Evolutionary conservation across 2,329 filamentous ascomycete genomes (phyloP).

Genomic region (Fusarium sp.): DNA sequence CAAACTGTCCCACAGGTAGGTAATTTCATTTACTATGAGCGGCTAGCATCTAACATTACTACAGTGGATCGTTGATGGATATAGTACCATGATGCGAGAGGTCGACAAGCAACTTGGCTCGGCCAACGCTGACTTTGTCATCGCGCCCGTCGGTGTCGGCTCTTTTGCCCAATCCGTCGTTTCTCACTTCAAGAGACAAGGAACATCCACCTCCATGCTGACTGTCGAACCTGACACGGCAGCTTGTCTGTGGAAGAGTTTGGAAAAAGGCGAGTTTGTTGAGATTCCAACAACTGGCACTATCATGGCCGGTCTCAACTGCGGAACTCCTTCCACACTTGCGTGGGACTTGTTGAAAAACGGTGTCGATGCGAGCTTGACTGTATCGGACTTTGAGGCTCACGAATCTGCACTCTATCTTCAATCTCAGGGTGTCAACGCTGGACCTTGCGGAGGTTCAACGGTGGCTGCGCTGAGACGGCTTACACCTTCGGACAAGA

Average conservation of each 20-base stretch:
- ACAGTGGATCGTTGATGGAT: slow-evolving; percentile 83
- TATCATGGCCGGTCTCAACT: slow-evolving; percentile 83
- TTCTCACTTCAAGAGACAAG: slow-evolving; percentile 71
- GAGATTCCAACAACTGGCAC: slow-evolving; percentile 71
- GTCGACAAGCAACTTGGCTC: slow-evolving; percentile 70
- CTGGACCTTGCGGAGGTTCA: slow-evolving; percentile 76
- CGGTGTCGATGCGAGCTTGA: slow-evolving; percentile 73
- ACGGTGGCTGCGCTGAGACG: slow-evolving; percentile 69
- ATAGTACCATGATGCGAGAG: slow-evolving; percentile 80
- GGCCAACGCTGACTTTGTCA: slow-evolving; percentile 61
- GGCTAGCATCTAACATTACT: background rate
- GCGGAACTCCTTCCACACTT: slow-evolving; percentile 75
- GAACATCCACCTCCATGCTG: slow-evolving; percentile 61
- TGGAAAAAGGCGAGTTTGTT: slow-evolving; percentile 63
- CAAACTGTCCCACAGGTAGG: slow-evolving; percentile 72
- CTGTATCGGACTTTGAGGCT: slow-evolving; percentile 73
- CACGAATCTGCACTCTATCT: slow-evolving; percentile 72
- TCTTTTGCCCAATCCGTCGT: slow-evolving; percentile 80
- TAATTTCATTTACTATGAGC: background rate
- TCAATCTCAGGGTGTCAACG: slow-evolving; percentile 59
- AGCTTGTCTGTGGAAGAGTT: slow-evolving; percentile 69
- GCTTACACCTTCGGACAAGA: slow-evolving; percentile 56
- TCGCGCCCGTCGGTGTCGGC: slow-evolving; percentile 81
- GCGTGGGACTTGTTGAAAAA: slow-evolving; percentile 73
- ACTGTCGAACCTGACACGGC: slow-evolving; percentile 79